Evolutionary conservation across 108 stramenopile genomes (phyloP), one percentile per base, ranked within the genome.

Genomic region (Chaetoceros muelleri): DNA sequence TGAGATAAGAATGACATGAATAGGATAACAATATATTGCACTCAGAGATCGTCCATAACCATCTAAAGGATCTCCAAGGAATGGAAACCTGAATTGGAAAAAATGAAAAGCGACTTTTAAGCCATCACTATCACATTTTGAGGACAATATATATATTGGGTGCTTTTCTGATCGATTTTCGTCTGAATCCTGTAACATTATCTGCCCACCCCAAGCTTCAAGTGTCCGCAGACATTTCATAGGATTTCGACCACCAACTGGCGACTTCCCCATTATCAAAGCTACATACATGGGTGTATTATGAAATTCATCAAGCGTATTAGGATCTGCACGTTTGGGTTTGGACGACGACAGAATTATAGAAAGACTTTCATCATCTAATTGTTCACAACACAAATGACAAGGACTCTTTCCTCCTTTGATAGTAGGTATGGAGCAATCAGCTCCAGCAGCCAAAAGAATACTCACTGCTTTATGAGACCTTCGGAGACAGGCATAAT

Each of bases 211-310:
- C 71, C 78, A 74, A 2, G 71, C 72, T 54, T 76, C 65, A 17
- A 91, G 56, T 10, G 76, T 76, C 24, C 74, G 65, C 8, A 91
- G 46, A 59, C 90, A 91, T 26, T 54, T 49, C 46, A 24, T 26
- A 3, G 78, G 51, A 59, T 80, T 65, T 21, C 29, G 51, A 26
- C 31, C 50, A 2, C 64, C 73, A 18, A 60, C 73, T 2, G 66
- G 70, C 2, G 65, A 34, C 24, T 62, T 58, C 16, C 90, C 90
- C 40, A 73, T 67, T 13, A 71, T 64, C 2, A 80, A 56, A 3
- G 85, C 85, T 28, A 82, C 27, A 49, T 81, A 79, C 76, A 84
- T 76, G 0, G 89, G 83, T 5, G 85, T 86, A 50, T 82, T 71
- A 28, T 76, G 72, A n/a, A 54, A 48, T 47, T 52, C 58, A 61